A percentile compares a stretch with the other conserved stretches of the same genome.
phyloP scores from a whole-genome alignment of 2,329 filamentous ascomycete species.

The Raffaelea deltoideospora region DNA sequence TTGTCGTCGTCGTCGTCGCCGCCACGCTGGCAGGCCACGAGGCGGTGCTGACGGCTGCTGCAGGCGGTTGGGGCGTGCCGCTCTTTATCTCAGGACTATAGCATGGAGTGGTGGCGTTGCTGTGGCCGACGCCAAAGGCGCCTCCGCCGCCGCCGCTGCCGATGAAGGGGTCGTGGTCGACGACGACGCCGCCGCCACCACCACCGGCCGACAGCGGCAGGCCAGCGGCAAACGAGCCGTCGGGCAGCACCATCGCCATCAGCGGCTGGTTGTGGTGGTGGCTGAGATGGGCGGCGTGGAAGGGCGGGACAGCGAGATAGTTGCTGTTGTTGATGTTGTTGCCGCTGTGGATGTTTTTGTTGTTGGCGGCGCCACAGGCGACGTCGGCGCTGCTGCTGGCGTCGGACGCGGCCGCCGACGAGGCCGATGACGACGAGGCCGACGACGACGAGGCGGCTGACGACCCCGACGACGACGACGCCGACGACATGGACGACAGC shows the following conservation, averaged over 20 bases:
- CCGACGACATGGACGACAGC: constrained; percentile 2
- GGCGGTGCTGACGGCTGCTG: background rate
- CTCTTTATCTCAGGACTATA: no score
- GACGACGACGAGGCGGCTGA: constrained; percentile 5
- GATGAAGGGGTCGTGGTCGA: constrained; percentile 17
- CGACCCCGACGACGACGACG: constrained; percentile 4
- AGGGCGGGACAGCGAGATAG: no score
- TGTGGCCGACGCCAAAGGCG: background rate
- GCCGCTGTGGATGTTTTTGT: background rate
- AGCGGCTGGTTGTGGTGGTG: background rate
- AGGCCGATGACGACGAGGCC: background rate
- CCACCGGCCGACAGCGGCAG: background rate
- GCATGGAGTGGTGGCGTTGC: background rate
- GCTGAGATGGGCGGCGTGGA: no score
- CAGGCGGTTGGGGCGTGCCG: no score
- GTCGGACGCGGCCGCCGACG: background rate
- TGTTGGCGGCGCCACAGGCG: background rate
- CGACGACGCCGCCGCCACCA: constrained; percentile 10
- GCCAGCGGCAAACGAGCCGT: no score
- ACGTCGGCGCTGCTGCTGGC: background rate
- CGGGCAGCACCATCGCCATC: background rate
- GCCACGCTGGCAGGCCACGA: background rate
- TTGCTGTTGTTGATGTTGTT: constrained; percentile 1
- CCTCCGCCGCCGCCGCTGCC: constrained; percentile 2
- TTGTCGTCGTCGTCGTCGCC: background rate